Evolutionary conservation across 164 flowering plant genomes (phyloP).

Genomic region (Annona squamosa): DNA sequence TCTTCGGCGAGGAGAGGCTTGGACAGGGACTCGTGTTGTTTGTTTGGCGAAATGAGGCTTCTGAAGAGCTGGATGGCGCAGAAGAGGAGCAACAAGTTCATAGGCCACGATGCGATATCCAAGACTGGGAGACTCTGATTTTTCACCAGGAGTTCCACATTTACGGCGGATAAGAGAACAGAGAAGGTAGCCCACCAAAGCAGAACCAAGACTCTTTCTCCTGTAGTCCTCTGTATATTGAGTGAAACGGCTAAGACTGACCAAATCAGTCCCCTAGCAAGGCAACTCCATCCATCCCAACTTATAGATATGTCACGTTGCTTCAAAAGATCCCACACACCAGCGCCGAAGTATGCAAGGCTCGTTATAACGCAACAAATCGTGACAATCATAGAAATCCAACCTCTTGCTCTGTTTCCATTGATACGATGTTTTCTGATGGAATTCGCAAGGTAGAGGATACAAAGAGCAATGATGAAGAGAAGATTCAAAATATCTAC

Average conservation of each 20-base stretch:
- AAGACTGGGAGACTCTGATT: constrained; percentile 17
- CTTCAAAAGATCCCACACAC: constrained; percentile 21
- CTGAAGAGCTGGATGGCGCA: constrained; percentile 33
- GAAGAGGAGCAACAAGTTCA: constrained; percentile 42
- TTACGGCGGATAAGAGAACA: constrained; percentile 34
- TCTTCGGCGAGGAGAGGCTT: constrained; percentile 39
- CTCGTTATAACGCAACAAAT: constrained; percentile 37
- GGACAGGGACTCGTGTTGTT: constrained; percentile 15
- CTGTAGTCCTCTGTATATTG: constrained; percentile 27
- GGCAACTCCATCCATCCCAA: constrained; percentile 23
- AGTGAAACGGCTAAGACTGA: constrained; percentile 40
- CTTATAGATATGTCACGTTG: constrained; percentile 7
- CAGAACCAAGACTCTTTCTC: constrained; percentile 25
- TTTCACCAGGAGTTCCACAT: constrained; percentile 27
- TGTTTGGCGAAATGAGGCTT: constrained; percentile 6
- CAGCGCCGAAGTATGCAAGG: constrained; percentile 27
- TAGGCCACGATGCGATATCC: constrained; percentile 44
- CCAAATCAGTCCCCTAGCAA: constrained; percentile 54
- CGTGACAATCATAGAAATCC: constrained; percentile 29
- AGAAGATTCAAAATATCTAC: constrained; percentile 43
- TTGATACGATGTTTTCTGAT: constrained; percentile 12
- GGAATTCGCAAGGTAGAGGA: constrained; percentile 21
- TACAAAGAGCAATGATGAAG: constrained; percentile 34
- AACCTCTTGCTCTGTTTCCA: constrained; percentile 20
- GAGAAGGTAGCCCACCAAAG: constrained; percentile 60